Conservation (phyloP, 2,329 filamentous ascomycete genomes). For the Verticillium dahliae region DNA sequence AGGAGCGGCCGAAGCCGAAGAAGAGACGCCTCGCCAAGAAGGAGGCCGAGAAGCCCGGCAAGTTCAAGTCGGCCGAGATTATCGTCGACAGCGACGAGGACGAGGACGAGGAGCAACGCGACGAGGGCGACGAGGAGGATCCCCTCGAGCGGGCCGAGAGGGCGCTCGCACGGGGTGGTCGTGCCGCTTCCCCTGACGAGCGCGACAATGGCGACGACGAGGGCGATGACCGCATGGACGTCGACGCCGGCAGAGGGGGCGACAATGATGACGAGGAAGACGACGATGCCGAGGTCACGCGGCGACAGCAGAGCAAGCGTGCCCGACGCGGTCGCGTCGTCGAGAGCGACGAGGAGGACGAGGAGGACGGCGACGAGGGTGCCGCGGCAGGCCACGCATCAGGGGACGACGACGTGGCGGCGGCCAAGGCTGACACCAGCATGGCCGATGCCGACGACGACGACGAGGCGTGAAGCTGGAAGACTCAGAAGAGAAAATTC, state of each 20-base stretch:
- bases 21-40: constrained; percentile 48
- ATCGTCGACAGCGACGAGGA: constrained; percentile 64
- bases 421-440: constrained; percentile 27
- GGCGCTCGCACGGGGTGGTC: constrained; percentile 27
- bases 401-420: constrained; percentile 15
- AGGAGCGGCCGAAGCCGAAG: constrained; percentile 52
- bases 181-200: constrained; percentile 23
- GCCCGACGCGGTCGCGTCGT: constrained; percentile 40
- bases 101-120: not conserved
- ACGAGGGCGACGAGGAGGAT: constrained; percentile 34
- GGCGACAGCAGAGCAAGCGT: constrained; percentile 37
- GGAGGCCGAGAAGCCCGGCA: constrained; percentile 40
- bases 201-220: constrained; percentile 8
- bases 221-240: constrained; percentile 43
- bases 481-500: too few relatives aligned
- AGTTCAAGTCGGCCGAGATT: constrained; percentile 82
- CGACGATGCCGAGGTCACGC: constrained; percentile 44
- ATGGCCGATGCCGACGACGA: constrained; percentile 32
- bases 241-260: constrained; percentile 34
- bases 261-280: constrained; percentile 39
- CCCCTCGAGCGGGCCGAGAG: constrained; percentile 39
- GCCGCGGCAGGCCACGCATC: constrained; percentile 18
- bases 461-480: constrained; percentile 10
- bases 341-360: constrained; percentile 49
- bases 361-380: constrained; percentile 22